These are phyloP conservation scores for Phialemonium atrogriseum DNA, from an alignment of 2,329 filamentous ascomycete species.

Conservation along the genomic window DNA sequence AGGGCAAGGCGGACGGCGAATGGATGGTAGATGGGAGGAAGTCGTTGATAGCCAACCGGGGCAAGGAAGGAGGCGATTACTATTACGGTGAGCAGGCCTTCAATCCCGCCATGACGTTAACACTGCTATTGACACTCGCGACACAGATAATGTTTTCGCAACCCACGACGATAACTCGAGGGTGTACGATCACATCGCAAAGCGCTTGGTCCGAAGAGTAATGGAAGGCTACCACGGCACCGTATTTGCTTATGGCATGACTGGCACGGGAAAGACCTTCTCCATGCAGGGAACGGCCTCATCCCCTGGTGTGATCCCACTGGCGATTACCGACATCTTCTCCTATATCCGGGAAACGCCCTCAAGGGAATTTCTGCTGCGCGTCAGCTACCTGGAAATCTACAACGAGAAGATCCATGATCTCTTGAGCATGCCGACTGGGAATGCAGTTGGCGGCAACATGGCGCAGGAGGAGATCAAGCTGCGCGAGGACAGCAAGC, in stretches of 20 bases:
- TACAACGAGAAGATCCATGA: constrained; percentile 99
- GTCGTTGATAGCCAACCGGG: constrained; percentile 73
- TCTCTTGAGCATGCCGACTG: constrained; percentile 67
- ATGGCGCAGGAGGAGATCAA: constrained; percentile 85
- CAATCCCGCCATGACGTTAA: no score
- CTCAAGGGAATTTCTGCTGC: constrained; percentile 83
- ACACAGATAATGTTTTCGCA: constrained; percentile 86
- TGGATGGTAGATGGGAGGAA: constrained; percentile 87
- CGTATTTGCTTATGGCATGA: constrained; percentile 98
- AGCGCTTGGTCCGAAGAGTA: constrained; percentile 86
- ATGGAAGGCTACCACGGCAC: constrained; percentile 99
- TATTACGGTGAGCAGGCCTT: constrained; percentile 67
- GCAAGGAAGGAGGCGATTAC: constrained; percentile 88
- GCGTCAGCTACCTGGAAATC: constrained; percentile 97
- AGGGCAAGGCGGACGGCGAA: constrained; percentile 60
- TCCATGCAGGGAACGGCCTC: constrained; percentile 98
- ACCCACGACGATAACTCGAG: constrained; percentile 88
- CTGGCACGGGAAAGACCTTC: constrained; percentile 96
- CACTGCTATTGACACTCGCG: no score
- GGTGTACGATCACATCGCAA: constrained; percentile 91
- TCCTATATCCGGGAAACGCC: constrained; percentile 98
- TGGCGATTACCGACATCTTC: constrained; percentile 98
- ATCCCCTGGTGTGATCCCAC: constrained; percentile 89
- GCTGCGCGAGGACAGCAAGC: constrained; percentile 88
- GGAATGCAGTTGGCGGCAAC: constrained; percentile 42